Conservation (phyloP, 2,329 filamentous ascomycete species). For the Microdochium paspali region DNA sequence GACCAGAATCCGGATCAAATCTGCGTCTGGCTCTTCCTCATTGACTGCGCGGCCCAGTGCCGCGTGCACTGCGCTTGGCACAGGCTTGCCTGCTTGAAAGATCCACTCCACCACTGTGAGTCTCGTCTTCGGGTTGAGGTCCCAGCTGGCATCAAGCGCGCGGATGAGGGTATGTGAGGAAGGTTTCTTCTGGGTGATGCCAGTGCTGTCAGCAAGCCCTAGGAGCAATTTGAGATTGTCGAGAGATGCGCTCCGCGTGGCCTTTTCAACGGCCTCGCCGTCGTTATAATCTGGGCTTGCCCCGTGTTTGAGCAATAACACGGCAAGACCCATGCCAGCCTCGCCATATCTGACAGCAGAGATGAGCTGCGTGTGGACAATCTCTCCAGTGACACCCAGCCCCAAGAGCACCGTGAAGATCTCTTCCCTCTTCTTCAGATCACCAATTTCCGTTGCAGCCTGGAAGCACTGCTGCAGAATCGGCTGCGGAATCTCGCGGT, state of each 20-base stretch:
- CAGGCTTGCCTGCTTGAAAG: conserved; percentile 38
- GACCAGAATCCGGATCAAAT: conserved; percentile 37
- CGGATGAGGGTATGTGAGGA: conserved; percentile 36
- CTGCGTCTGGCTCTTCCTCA: conserved; percentile 39
- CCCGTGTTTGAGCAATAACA: conserved; percentile 39
- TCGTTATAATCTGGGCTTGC: conserved; percentile 45
- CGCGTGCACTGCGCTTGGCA: conserved; percentile 39
- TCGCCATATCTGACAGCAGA: conserved; percentile 42
- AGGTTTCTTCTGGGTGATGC: conserved; percentile 33
- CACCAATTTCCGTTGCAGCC: conserved; percentile 41
- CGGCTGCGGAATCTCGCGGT: conserved; percentile 24
- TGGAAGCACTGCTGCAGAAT: conserved; percentile 43
- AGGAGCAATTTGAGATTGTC: conserved; percentile 41
- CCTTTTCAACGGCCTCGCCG: conserved; percentile 46
- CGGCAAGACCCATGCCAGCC: conserved; percentile 35
- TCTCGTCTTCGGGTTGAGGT: conserved; percentile 35
- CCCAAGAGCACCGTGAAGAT: conserved; percentile 42
- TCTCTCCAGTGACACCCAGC: conserved; percentile 38
- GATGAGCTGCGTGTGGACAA: conserved; percentile 42
- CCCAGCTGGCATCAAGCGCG: conserved; percentile 45
- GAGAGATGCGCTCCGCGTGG: conserved; percentile 40
- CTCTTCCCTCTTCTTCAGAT: conserved; percentile 36
- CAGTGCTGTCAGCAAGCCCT: conserved; percentile 28
- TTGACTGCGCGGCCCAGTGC: conserved; percentile 41
- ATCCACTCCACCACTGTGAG: conserved; percentile 38